phyloP scores from a whole-genome alignment of 2,329 filamentous ascomycete species.

The Sarocladiaceae sp. region DNA sequence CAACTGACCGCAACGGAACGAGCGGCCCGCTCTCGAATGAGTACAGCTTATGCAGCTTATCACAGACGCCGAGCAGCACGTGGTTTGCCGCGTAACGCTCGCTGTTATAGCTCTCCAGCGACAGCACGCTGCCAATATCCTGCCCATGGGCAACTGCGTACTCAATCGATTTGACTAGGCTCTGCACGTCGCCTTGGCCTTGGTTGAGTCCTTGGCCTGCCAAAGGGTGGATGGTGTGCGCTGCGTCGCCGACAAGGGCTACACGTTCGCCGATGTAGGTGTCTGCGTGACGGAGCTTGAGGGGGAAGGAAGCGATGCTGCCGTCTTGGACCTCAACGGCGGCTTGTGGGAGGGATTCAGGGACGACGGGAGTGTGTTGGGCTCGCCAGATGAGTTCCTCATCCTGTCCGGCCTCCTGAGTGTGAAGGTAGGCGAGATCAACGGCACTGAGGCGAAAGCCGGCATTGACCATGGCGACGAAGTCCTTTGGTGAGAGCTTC shows the following conservation, averaged over 20 bases:
- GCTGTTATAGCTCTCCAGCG: slow-evolving; percentile 72
- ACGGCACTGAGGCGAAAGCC: slow-evolving; percentile 76
- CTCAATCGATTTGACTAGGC: slow-evolving; percentile 67
- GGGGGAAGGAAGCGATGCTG: slow-evolving; percentile 81
- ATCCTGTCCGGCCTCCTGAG: slow-evolving; percentile 47
- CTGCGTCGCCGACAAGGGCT: slow-evolving; percentile 87
- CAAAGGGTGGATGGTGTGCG: slow-evolving; percentile 90
- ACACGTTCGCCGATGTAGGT: slow-evolving; percentile 88
- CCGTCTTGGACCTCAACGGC: slow-evolving; percentile 68
- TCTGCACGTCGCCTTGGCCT: slow-evolving; percentile 81
- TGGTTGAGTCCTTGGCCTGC: slow-evolving; percentile 93
- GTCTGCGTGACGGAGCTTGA: slow-evolving; percentile 88
- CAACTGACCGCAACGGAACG: slow-evolving; percentile 71
- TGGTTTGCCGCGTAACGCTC: slow-evolving; percentile 82
- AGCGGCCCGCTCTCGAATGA: slow-evolving; percentile 73
- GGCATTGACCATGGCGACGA: slow-evolving; percentile 84
- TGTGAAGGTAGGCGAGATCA: slow-evolving; percentile 80
- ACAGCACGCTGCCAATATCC: slow-evolving; percentile 74
- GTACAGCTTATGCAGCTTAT: slow-evolving; percentile 91
- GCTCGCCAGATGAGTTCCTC: slow-evolving; percentile 83
- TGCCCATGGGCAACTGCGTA: slow-evolving; percentile 75
- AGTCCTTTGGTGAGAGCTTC: slow-evolving; percentile 63
- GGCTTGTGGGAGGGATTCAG: slow-evolving; percentile 54
- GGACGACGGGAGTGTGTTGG: slow-evolving; percentile 56
- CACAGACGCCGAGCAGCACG: slow-evolving; percentile 69